Evolutionary conservation across 306 rosid species (phyloP).

Genomic region (Parietaria judaica): DNA sequence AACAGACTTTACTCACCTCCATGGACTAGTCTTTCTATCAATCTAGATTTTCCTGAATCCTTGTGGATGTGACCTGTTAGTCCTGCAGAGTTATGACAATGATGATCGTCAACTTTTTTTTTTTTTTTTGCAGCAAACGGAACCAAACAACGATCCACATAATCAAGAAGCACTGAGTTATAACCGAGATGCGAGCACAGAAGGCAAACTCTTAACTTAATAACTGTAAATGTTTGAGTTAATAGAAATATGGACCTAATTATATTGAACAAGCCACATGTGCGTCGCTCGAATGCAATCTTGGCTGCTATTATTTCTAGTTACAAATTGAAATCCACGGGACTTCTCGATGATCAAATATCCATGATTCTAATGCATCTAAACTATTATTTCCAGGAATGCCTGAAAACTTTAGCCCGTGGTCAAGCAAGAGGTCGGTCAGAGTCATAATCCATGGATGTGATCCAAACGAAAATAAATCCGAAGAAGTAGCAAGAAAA

Average conservation of each 20-base stretch:
- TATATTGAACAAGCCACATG: not conserved
- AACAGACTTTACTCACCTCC: not conserved
- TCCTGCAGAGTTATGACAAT: not conserved
- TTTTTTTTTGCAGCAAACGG: conserved; percentile 37
- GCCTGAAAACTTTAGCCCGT: conserved; percentile 22
- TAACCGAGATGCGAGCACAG: conserved; percentile 26
- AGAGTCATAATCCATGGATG: conserved; percentile 64
- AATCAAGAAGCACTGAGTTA: conserved; percentile 21
- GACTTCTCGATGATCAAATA: not conserved
- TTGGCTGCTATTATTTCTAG: not conserved
- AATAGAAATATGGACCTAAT: not conserved
- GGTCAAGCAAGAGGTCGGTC: conserved; percentile 23
- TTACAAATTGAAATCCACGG: not conserved
- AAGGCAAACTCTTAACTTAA: conserved; percentile 38
- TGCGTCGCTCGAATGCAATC: not conserved
- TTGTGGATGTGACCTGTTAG: too few species aligned
- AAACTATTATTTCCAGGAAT: conserved; percentile 32
- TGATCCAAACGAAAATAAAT: conserved; percentile 49
- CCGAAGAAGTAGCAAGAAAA: conserved; percentile 32
- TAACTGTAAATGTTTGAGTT: not conserved
- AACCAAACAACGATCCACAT: conserved; percentile 24
- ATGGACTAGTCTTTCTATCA: not conserved
- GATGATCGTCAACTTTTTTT: conserved; percentile 9
- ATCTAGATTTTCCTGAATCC: too few species aligned
- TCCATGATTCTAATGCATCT: conserved; percentile 1